Percentiles rank a stretch among this genome's conserved stretches.
Conservation (phyloP, 768 basidiomycete genomes). For the Podaxis carcinomalis region DNA sequence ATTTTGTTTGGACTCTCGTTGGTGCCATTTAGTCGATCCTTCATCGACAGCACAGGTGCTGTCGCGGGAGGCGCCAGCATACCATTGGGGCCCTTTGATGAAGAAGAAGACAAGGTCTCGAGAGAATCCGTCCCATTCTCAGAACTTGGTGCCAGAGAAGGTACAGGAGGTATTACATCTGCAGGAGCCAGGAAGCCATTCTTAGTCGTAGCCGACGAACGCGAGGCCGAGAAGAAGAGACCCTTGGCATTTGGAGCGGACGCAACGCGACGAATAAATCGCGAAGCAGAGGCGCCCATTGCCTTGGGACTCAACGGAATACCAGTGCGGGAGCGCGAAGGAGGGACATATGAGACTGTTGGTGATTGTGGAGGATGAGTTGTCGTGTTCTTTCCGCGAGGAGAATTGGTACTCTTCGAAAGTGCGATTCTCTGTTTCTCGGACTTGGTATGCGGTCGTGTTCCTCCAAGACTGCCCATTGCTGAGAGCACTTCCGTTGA, state of each 20-base stretch:
- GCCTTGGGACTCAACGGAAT: constrained; percentile 63
- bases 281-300: constrained; percentile 71
- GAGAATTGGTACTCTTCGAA: constrained; percentile 22
- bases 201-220: constrained; percentile 58
- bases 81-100: constrained; percentile 52
- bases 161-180: constrained; percentile 53
- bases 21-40: constrained; percentile 43
- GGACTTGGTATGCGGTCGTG: constrained; percentile 35
- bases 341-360: constrained; percentile 19
- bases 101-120: constrained; percentile 76
- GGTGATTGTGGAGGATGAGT: constrained; percentile 47
- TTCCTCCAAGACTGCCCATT: constrained; percentile 24
- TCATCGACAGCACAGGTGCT: constrained; percentile 28
- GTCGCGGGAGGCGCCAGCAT: constrained; percentile 36
- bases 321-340: constrained; percentile 42
- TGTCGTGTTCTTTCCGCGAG: constrained; percentile 33
- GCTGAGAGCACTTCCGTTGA: constrained; percentile 38
- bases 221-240: constrained; percentile 64
- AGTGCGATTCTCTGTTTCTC: constrained; percentile 34
- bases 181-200: constrained; percentile 77
- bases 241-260: constrained; percentile 97
- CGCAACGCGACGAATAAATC: constrained; percentile 92
- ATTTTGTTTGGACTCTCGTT: constrained; percentile 45
- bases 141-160: constrained; percentile 42
- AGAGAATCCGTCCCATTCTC: constrained; percentile 67